These are phyloP conservation scores for Gracilaria domingensis DNA, from an alignment of 23 red algal genomes.

Conservation along the genomic window DNA sequence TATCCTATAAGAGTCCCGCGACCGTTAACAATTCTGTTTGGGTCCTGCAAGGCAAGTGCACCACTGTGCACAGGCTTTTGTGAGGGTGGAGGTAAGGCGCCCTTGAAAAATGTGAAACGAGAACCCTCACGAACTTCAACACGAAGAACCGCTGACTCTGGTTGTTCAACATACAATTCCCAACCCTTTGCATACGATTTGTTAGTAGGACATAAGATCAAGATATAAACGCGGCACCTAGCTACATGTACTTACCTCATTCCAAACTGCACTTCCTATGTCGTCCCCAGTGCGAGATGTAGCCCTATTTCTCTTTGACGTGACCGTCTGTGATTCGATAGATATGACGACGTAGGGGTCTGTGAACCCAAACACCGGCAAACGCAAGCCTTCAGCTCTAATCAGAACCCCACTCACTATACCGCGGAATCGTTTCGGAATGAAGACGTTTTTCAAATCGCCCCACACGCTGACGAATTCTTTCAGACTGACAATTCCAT, in stretches of 20 bases:
- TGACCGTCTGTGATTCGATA: conserved; percentile 49
- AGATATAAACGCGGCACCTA: too few species aligned
- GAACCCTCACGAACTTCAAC: conserved; percentile 62
- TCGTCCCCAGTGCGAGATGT: conserved; percentile 42
- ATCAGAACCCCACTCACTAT: conserved; percentile 49
- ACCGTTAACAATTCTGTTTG: conserved; percentile 8
- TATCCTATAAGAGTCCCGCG: conserved; percentile 35
- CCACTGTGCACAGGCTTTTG: conserved; percentile 15
- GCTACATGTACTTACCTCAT: conserved; percentile 53
- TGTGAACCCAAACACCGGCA: conserved; percentile 37
- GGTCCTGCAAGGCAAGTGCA: background rate
- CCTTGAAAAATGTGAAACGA: conserved; percentile 35
- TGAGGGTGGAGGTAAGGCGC: conserved; percentile 1
- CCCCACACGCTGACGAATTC: conserved; percentile 66
- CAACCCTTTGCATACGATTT: conserved; percentile 14
- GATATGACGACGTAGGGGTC: conserved; percentile 63
- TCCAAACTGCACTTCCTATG: conserved; percentile 64
- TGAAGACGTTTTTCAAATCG: conserved; percentile 38
- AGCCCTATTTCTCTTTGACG: conserved; percentile 46
- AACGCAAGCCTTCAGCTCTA: conserved; percentile 42
- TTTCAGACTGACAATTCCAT: conserved; percentile 33
- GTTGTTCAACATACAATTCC: conserved; percentile 62
- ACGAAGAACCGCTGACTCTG: conserved; percentile 46
- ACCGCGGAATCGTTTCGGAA: conserved; percentile 50
- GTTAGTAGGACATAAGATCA: background rate